These are phyloP conservation scores for Saccharum officinarum DNA, from an alignment of 176 grass and related monocot genomes.

Conservation along the genomic window DNA sequence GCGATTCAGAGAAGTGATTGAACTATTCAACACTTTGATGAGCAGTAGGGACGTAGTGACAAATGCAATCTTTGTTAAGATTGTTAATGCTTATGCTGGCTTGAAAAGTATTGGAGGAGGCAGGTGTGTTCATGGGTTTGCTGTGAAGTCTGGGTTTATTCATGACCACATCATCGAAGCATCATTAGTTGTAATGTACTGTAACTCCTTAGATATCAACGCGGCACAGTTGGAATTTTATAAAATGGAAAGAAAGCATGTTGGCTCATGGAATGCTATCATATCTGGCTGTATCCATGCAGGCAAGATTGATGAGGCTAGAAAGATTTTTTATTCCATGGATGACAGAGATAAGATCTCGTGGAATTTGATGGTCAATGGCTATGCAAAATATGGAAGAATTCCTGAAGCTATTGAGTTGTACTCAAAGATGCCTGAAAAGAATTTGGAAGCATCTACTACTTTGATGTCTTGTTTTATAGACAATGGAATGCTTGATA, in stretches of 20 bases:
- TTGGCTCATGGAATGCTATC: constrained; percentile 62
- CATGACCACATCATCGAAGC: constrained; percentile 46
- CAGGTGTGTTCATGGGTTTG: constrained; percentile 50
- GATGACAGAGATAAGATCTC: constrained; percentile 53
- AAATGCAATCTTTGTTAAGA: constrained; percentile 40
- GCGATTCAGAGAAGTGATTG: constrained; percentile 38
- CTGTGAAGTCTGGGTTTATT: constrained; percentile 57
- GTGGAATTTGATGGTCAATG: constrained; percentile 63
- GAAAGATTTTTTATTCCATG: constrained; percentile 56
- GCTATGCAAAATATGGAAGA: constrained; percentile 58
- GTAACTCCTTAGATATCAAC: constrained; percentile 41
- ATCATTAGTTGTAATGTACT: constrained; percentile 68
- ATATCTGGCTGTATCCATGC: constrained; percentile 52
- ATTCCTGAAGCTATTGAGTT: constrained; percentile 51
- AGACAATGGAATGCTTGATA: constrained; percentile 56
- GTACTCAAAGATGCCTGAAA: constrained; percentile 63
- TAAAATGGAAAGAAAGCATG: constrained; percentile 60
- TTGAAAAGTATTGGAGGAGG: constrained; percentile 48
- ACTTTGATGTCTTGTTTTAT: constrained; percentile 61
- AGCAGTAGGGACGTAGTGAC: constrained; percentile 26
- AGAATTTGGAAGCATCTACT: constrained; percentile 57
- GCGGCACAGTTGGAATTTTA: constrained; percentile 58
- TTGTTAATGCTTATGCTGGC: constrained; percentile 49
- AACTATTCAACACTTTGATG: constrained; percentile 50
- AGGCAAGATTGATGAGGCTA: constrained; percentile 49